These are phyloP conservation scores for Starmerella apis DNA, from an alignment of 805 yeast genomes.

Conservation along the genomic window DNA sequence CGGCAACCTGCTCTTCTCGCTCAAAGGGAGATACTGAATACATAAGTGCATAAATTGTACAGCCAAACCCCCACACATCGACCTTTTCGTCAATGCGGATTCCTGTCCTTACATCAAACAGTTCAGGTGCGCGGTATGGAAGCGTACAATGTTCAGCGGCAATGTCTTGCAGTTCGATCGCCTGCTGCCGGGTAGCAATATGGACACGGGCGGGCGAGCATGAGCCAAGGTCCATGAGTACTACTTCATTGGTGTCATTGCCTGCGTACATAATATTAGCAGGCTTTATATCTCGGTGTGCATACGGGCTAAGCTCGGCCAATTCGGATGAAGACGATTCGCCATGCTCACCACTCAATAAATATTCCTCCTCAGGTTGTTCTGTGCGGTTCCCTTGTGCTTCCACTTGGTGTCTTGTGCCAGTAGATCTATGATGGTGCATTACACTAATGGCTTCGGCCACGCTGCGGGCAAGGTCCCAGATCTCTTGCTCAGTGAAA, in stretches of 20 bases:
- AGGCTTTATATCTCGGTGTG: constrained; percentile 83
- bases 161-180: constrained; percentile 64
- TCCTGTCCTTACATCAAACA: constrained; percentile 64
- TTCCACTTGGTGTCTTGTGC: background rate
- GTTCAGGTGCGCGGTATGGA: constrained; percentile 85
- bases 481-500: constrained; percentile 55
- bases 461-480: constrained; percentile 43
- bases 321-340: constrained; percentile 27
- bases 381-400: background rate
- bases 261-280: constrained; percentile 74
- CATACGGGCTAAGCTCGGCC: constrained; percentile 44
- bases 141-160: constrained; percentile 78
- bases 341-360: constrained; percentile 14
- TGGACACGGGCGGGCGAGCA: constrained; percentile 51
- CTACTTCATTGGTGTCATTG: constrained; percentile 48
- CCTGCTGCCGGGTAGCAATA: constrained; percentile 53
- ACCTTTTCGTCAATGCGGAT: constrained; percentile 57
- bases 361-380: constrained; percentile 6
- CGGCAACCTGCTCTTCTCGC: constrained; percentile 64
- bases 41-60: constrained; percentile 64
- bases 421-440: constrained; percentile 46
- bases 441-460: constrained; percentile 65
- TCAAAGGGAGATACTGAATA: constrained; percentile 83
- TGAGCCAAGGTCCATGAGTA: constrained; percentile 76
- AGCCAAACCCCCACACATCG: constrained; percentile 90